Percentiles rank a stretch among this genome's conserved stretches.
These are phyloP conservation scores for Eucalyptus coolabah DNA, from an alignment of 345 rosid genomes.

Conservation along the genomic window DNA sequence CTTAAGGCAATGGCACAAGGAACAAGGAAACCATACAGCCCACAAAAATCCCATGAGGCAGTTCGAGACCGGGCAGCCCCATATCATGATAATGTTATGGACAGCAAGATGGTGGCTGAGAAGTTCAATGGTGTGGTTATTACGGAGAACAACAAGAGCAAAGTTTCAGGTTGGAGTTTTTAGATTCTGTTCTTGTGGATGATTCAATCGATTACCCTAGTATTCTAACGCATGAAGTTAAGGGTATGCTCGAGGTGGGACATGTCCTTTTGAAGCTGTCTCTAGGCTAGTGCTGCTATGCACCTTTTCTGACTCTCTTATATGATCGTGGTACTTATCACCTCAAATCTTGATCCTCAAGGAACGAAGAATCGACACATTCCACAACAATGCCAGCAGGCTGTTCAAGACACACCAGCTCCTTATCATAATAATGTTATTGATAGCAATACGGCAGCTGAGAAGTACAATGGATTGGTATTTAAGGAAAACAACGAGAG, in stretches of 20 bases:
- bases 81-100: not conserved
- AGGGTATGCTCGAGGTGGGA: not conserved
- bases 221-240: not conserved
- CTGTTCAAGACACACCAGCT: not conserved
- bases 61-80: not conserved
- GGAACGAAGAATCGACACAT: not conserved
- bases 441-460: not conserved
- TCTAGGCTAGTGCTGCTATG: not conserved
- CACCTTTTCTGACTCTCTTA: not conserved
- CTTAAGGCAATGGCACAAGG: not conserved
- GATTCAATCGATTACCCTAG: not conserved
- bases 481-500: not conserved
- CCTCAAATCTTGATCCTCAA: not conserved
- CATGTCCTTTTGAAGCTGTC: not conserved
- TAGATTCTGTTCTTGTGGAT: not conserved
- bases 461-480: not conserved
- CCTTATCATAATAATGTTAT: not conserved
- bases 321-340: not conserved
- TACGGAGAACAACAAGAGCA: not conserved
- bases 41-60: not conserved
- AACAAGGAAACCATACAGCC: not conserved
- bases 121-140: not conserved
- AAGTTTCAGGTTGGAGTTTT: not conserved
- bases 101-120: not conserved
- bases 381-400: not conserved